Evolutionary conservation across 345 rosid species (phyloP), one percentile per base, ranked within the genome.

Genomic region (Brassica incana): DNA sequence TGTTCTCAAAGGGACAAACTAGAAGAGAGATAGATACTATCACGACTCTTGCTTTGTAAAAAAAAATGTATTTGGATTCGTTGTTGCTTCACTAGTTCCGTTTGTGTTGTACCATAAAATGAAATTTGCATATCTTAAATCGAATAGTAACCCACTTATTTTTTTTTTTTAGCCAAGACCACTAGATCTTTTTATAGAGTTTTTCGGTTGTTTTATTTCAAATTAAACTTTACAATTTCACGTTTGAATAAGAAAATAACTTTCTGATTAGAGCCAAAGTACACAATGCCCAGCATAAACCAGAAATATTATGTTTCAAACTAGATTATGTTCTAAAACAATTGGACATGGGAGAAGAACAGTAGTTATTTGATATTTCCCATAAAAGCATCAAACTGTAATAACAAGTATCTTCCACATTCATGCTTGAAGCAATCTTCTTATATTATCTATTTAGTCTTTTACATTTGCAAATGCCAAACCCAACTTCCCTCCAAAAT

Each of bases 391-490:
- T 43, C 5, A 43, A 10, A 43, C 48, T 43, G 48, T 10, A 43
- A 43, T 43, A 43, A 43, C 48, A 76, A 14, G 15, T 16, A 43
- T 60, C 65, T 48, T 29, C 73, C 8, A 56, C 52, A 33, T 36
- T 52, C 32, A 77, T 64, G 7, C 30, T 38, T 16, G 1, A 20
- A 65, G 33, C 6, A 8, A 66, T 74, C 56, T 43, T 56, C 23
- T 78, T 77, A 56, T 14, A 48, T 45, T 1, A 48, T 14, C 10
- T 80, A 58, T 23, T 74, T 63, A 58, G 71, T 43, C 4, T 9
- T 40, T 43, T 9, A 43, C 85, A 73, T 75, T 54, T 76, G 78
- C 81, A 84, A 80, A 83, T 77, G 56, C 82, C 40, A 65, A 43
- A 65, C 68, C 78, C 67, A 52, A 75, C 20, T 64, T 58, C 32